Evolutionary conservation across 192 early-diverging fungal genomes (phyloP), one percentile per base, ranked within the genome.

Genomic region (Spinellus fusiger): DNA sequence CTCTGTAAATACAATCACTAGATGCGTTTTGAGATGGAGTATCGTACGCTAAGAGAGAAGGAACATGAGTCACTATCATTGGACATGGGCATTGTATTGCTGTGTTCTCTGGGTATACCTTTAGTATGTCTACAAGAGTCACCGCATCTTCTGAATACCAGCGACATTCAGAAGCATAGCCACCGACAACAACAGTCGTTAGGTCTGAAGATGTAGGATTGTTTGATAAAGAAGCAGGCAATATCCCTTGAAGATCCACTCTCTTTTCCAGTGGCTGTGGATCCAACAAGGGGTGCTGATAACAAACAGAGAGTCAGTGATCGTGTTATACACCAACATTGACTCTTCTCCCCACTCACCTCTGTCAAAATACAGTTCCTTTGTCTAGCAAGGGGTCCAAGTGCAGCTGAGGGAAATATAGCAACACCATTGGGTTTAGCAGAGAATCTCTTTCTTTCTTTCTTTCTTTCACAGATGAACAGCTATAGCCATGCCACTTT

Each of bases 141-240:
- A 25, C 23, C n/a, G 63, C 69, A 35, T 71, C 58, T 57, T 71
- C 69, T 3, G 69, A 50, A 46, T 71, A 71, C 69, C 69, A 71
- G 38, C 63, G 58, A 49, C 69, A 71, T 23, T 60, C 46, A 22
- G 58, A 31, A 27, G 35, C 26, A 52, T 71, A 58, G 1, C 64
- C 64, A 33, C 69, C 69, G 27, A 71, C 46, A n/a, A 71, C 52
- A 28, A 65, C 59, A 9, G 56, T 49, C 6, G 64, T 66, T 1
- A 66, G 9, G 10, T 51, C 35, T n/a, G 27, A 49, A 22, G 50
- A 50, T 22, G 23, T 54, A 1, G 35, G 3, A 12, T 27, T 35
- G 10, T 48, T 6, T 20, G 6, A 32, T 46, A 52, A 46, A 9
- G 26, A 13, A 40, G 8, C 16, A 6, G 28, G 61, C 16, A 37